phyloP scores from a whole-genome alignment of 2,329 filamentous ascomycete species.

The Nothophoma quercina region DNA sequence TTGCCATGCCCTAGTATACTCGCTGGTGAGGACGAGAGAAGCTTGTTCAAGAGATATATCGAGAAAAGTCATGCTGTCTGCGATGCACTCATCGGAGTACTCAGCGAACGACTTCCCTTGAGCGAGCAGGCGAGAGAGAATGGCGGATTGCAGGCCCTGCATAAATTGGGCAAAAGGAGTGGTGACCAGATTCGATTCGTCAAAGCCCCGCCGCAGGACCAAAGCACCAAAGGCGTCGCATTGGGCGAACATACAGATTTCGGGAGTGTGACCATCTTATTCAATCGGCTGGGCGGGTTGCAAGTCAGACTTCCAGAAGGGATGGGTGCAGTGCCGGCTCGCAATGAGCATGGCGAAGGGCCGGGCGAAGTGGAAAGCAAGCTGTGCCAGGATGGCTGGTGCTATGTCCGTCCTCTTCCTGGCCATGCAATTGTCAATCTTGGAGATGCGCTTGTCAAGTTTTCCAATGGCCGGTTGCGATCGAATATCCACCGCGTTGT shows the following conservation, averaged over 20 bases:
- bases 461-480: conserved; percentile 52
- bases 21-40: not conserved
- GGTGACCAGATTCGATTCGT: conserved; percentile 65
- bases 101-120: conserved; percentile 57
- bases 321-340: conserved; percentile 19
- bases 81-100: conserved; percentile 52
- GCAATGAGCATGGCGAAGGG: not conserved
- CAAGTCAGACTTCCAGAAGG: conserved; percentile 58
- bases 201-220: conserved; percentile 55
- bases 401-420: conserved; percentile 61
- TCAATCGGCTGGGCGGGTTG: conserved; percentile 64
- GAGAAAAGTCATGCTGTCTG: conserved; percentile 55
- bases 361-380: conserved; percentile 14
- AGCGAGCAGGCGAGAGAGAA: conserved; percentile 21
- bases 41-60: conserved; percentile 55
- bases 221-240: conserved; percentile 38
- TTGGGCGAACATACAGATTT: conserved; percentile 66
- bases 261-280: conserved; percentile 63
- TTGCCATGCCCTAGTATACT: not conserved
- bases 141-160: conserved; percentile 55
- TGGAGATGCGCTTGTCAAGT: conserved; percentile 58
- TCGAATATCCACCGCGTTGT: conserved; percentile 60
- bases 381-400: conserved; percentile 53
- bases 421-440: conserved; percentile 59
- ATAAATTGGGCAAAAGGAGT: conserved; percentile 52